A percentile compares a stretch with the other conserved stretches of the same genome.
phyloP scores from a whole-genome alignment of 495 filamentous ascomycete genomes.

The Penicillium verhagenii region DNA sequence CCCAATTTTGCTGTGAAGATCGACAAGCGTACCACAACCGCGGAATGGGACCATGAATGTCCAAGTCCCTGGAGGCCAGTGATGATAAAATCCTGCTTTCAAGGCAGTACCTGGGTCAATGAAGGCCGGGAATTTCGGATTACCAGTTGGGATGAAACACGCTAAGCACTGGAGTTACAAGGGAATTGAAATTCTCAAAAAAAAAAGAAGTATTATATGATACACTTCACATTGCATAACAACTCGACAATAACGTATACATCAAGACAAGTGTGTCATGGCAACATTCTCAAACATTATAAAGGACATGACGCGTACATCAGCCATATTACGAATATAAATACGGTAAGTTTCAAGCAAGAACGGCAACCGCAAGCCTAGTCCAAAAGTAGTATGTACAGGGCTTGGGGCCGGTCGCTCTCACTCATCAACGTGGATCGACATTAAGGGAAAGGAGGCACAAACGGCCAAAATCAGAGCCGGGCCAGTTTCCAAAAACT shows the following conservation, averaged over 20 bases:
- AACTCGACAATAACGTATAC: neutral
- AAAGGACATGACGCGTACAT: slow-evolving; percentile 18
- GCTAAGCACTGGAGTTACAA: neutral
- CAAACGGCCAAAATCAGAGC: slow-evolving; percentile 15
- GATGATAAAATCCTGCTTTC: too few relatives aligned
- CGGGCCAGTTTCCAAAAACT: neutral
- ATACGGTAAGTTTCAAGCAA: neutral
- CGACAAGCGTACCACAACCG: too few relatives aligned
- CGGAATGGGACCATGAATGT: too few relatives aligned
- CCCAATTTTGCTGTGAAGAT: neutral
- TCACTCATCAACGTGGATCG: neutral
- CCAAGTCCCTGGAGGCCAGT: too few relatives aligned
- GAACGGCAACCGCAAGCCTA: neutral
- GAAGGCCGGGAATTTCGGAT: too few relatives aligned
- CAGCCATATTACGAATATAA: slow-evolving; percentile 20
- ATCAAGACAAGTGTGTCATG: slow-evolving; percentile 10
- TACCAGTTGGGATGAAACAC: too few relatives aligned
- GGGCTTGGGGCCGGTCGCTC: neutral
- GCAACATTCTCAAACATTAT: slow-evolving; percentile 16
- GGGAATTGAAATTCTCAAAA: neutral
- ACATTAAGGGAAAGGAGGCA: neutral
- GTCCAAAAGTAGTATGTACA: neutral
- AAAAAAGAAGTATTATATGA: neutral
- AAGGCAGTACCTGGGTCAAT: too few relatives aligned
- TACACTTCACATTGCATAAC: neutral